Evolutionary conservation across 164 flowering plant species (phyloP).

Genomic region (Dillenia turbinata): DNA sequence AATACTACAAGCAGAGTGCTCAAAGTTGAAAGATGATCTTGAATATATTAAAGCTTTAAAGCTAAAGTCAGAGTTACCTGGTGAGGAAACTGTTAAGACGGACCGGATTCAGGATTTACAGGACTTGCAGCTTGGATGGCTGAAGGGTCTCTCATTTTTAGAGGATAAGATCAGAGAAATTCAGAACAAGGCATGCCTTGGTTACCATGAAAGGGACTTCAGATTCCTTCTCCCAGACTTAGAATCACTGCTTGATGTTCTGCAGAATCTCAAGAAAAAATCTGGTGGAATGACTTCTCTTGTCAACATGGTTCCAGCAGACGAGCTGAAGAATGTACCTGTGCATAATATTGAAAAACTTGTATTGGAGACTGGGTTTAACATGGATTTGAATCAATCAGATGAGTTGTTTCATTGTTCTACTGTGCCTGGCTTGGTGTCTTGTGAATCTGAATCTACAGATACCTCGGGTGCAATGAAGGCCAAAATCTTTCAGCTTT

Average conservation of each 20-base stretch:
- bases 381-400: conserved; percentile 38
- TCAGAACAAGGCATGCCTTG: conserved; percentile 42
- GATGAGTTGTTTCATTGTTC: conserved; percentile 37
- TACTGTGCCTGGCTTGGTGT: conserved; percentile 25
- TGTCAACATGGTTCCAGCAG: conserved; percentile 15
- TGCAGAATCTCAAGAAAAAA: conserved; percentile 45
- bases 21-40: conserved; percentile 53
- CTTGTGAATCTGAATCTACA: conserved; percentile 39
- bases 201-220: conserved; percentile 38
- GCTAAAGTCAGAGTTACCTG: conserved; percentile 13
- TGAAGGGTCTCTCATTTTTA: conserved; percentile 44
- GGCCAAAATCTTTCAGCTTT: conserved; percentile 51
- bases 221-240: conserved; percentile 44
- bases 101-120: conserved; percentile 20
- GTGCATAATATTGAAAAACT: conserved; percentile 17
- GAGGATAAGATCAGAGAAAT: conserved; percentile 59
- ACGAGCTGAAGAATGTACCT: conserved; percentile 4
- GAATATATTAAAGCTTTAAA: conserved; percentile 34
- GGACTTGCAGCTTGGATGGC: conserved; percentile 32
- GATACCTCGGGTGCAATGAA: conserved; percentile 42
- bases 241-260: conserved; percentile 37
- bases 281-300: conserved; percentile 17
- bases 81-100: conserved; percentile 12
- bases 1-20: conserved; percentile 62
- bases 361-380: conserved; percentile 23